These are phyloP conservation scores for Mucor ambiguus DNA, from an alignment of 371 early-diverging fungal genomes.

Conservation along the genomic window DNA sequence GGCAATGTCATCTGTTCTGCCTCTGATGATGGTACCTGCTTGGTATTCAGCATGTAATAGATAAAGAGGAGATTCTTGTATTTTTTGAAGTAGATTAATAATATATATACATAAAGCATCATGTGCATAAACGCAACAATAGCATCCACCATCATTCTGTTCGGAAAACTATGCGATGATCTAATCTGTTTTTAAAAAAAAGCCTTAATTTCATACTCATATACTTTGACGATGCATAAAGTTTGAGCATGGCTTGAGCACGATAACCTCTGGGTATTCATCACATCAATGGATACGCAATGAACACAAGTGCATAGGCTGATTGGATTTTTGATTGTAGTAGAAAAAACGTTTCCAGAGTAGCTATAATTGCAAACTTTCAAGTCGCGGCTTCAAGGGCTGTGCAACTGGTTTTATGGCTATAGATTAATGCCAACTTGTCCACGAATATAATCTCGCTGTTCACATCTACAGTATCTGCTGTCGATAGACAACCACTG, in stretches of 20 bases:
- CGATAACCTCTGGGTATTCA: neutral
- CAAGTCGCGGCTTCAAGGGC: neutral
- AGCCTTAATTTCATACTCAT: neutral
- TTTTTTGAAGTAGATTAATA: conserved; percentile 1
- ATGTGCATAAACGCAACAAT: neutral
- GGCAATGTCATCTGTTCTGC: conserved; percentile 75
- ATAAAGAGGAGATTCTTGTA: neutral
- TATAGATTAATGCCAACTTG: neutral
- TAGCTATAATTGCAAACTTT: neutral
- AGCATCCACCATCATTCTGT: neutral
- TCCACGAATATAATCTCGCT: no score
- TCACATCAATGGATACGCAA: neutral
- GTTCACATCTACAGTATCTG: no score
- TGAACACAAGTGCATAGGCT: neutral
- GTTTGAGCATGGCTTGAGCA: neutral
- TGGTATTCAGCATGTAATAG: conserved; percentile 63
- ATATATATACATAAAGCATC: neutral
- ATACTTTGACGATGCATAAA: neutral
- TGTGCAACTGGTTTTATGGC: neutral
- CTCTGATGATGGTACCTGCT: conserved; percentile 78
- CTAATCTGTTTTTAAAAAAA: neutral
- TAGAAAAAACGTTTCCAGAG: neutral
- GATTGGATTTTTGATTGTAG: neutral
- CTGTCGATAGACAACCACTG: no score
- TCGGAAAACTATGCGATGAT: neutral